Percentiles rank a stretch among this genome's conserved stretches.
phyloP scores from a whole-genome alignment of 108 stramenopile species.

The Fragilariopsis cylindrus region DNA sequence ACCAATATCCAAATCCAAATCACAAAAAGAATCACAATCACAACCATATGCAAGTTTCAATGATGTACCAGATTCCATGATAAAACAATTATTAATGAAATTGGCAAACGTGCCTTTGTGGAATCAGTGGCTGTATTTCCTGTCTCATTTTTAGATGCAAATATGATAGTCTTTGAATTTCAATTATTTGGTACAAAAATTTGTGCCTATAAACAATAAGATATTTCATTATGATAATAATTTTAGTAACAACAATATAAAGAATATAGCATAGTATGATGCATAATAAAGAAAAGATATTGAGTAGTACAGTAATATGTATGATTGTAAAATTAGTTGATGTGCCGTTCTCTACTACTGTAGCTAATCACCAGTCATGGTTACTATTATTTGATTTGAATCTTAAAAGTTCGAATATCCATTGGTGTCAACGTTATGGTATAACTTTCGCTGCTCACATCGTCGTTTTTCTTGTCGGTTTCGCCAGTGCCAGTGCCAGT shows the following conservation, averaged over 20 bases:
- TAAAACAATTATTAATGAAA: constrained; percentile 48
- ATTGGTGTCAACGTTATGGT: constrained; percentile 18
- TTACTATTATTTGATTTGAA: not conserved
- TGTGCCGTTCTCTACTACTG: too few species aligned
- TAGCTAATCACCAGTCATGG: too few species aligned
- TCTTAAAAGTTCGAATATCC: constrained; percentile 36
- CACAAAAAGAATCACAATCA: not conserved
- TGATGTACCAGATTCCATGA: constrained; percentile 53
- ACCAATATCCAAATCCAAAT: not conserved
- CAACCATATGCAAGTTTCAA: constrained; percentile 43
- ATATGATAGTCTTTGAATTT: constrained; percentile 83
- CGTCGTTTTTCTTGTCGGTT: not conserved
- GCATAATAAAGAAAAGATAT: too few species aligned
- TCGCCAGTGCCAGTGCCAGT: not conserved
- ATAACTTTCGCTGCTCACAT: not conserved
- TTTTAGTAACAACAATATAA: too few species aligned
- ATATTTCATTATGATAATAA: not conserved
- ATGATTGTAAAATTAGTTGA: too few species aligned
- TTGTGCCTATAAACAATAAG: constrained; percentile 59
- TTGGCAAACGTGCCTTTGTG: constrained; percentile 60
- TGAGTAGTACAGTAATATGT: too few species aligned
- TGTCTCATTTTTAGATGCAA: constrained; percentile 66
- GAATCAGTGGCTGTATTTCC: constrained; percentile 74
- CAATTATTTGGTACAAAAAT: constrained; percentile 74
- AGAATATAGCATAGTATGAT: too few species aligned